Evolutionary conservation across 164 flowering plant species (phyloP).

Genomic region (Annona squamosa): DNA sequence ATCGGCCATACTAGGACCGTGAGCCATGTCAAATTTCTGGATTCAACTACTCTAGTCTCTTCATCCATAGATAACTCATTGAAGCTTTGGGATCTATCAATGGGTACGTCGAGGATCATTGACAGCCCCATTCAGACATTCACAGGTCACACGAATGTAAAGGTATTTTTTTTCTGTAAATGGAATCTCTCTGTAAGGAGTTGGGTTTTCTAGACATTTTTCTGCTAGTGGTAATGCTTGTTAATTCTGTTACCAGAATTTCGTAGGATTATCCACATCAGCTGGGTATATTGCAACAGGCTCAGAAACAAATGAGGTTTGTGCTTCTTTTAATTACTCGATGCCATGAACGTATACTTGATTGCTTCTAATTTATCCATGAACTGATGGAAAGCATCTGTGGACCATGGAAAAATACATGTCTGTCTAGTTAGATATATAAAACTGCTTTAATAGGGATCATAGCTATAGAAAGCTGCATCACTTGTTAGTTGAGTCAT

Average conservation of each 20-base stretch:
- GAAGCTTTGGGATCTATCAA: constrained; percentile 92
- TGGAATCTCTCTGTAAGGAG: not conserved
- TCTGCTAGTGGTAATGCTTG: not conserved
- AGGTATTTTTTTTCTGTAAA: constrained; percentile 41
- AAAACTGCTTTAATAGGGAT: too few relatives aligned
- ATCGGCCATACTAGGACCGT: constrained; percentile 79
- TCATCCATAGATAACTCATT: constrained; percentile 90
- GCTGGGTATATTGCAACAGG: constrained; percentile 95
- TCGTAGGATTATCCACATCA: constrained; percentile 85
- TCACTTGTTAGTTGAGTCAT: too few relatives aligned
- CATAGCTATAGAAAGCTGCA: too few relatives aligned
- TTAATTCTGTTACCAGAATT: constrained; percentile 56
- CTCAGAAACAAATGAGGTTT: constrained; percentile 99
- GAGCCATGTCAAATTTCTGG: constrained; percentile 87
- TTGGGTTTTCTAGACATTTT: not conserved
- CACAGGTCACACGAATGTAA: constrained; percentile 82
- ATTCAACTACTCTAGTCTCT: constrained; percentile 71
- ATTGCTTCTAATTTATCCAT: too few relatives aligned
- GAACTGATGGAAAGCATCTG: too few relatives aligned
- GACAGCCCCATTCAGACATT: constrained; percentile 78
- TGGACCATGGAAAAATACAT: too few relatives aligned
- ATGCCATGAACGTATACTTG: not conserved
- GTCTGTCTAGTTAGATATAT: too few relatives aligned
- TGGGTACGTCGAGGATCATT: constrained; percentile 49
- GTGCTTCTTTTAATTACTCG: too few relatives aligned